Evolutionary conservation across 495 filamentous ascomycete genomes (phyloP).

Genomic region (Aspergillus ostianus): DNA sequence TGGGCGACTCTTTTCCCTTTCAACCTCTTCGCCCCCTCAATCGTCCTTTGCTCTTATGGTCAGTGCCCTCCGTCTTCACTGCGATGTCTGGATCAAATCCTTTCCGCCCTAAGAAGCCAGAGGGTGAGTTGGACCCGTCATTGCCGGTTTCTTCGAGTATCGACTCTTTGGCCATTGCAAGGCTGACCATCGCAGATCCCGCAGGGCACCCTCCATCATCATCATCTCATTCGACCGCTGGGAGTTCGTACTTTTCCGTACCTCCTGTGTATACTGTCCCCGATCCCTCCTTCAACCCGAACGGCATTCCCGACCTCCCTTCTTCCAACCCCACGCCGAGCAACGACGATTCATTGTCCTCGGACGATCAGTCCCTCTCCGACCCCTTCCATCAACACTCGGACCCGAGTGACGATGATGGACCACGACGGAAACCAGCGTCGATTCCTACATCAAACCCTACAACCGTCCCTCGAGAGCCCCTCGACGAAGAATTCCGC

Average conservation of each 20-base stretch:
- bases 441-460: slow-evolving; percentile 1
- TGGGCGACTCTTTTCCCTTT: slow-evolving; percentile 13
- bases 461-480: slow-evolving; percentile 21
- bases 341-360: slow-evolving; percentile 10
- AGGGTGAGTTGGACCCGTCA: slow-evolving; percentile 33
- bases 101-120: slow-evolving; percentile 48
- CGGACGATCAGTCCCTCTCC: slow-evolving; percentile 12
- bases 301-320: slow-evolving; percentile 4
- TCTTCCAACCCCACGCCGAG: slow-evolving; percentile 2
- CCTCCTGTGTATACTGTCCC: slow-evolving; percentile 5
- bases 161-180: slow-evolving; percentile 5
- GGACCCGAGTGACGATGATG: slow-evolving; percentile 4
- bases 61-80: slow-evolving; percentile 30
- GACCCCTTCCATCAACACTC: slow-evolving; percentile 18
- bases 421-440: not conserved
- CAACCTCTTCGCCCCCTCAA: slow-evolving; percentile 17
- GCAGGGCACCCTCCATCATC: slow-evolving; percentile 13
- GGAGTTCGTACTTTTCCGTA: not conserved
- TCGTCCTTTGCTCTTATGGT: slow-evolving; percentile 25
- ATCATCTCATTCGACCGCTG: slow-evolving; percentile 6
- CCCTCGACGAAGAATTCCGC: slow-evolving; percentile 15
- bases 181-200: slow-evolving; percentile 19
- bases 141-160: slow-evolving; percentile 14
- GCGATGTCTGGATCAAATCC: slow-evolving; percentile 59
- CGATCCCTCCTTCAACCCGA: slow-evolving; percentile 8